A percentile compares a stretch with the other conserved stretches of the same genome.
Evolutionary conservation across 2,329 filamentous ascomycete genomes (phyloP).

Genomic region (Cryphonectria japonica): DNA sequence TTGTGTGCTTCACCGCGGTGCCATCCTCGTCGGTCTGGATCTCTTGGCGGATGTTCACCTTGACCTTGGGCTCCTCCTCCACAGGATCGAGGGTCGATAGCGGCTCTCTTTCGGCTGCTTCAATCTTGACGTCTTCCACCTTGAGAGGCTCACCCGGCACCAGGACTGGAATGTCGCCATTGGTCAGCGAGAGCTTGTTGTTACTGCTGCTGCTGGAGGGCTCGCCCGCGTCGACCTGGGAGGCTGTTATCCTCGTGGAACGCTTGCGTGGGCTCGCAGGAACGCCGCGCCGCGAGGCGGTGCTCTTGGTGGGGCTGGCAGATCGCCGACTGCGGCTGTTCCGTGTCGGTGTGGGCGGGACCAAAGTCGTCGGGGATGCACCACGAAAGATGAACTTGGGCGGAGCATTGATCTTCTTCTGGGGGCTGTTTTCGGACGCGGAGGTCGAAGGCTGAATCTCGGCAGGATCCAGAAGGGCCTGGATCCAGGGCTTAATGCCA

Average conservation of each 20-base stretch:
- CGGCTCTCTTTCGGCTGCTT: conserved; percentile 55
- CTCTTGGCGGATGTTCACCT: conserved; percentile 71
- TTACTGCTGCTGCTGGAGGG: conserved; percentile 31
- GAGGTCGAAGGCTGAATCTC: conserved; percentile 67
- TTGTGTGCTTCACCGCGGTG: conserved; percentile 70
- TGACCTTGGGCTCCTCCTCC: conserved; percentile 64
- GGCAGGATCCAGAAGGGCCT: conserved; percentile 86
- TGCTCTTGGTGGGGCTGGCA: conserved; percentile 58
- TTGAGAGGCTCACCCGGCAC: conserved; percentile 25
- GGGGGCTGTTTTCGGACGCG: conserved; percentile 58
- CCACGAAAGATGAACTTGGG: conserved; percentile 65
- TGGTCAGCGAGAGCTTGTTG: conserved; percentile 35
- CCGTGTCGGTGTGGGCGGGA: conserved; percentile 54
- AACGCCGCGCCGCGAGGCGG: conserved; percentile 45
- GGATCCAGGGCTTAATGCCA: conserved; percentile 82
- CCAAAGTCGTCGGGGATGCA: conserved; percentile 46
- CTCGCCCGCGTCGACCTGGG: conserved; percentile 46
- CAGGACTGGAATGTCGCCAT: conserved; percentile 35
- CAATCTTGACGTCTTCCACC: conserved; percentile 42
- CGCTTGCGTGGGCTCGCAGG: conserved; percentile 61
- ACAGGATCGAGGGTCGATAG: conserved; percentile 53
- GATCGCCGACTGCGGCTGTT: conserved; percentile 58
- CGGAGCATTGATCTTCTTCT: conserved; percentile 78
- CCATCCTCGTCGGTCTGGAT: conserved; percentile 58
- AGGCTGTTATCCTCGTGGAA: conserved; percentile 45